Evolutionary conservation across 169 alveolate species (phyloP), one percentile per base, ranked within the genome.

Genomic region (Cardiosporidium cionae): DNA sequence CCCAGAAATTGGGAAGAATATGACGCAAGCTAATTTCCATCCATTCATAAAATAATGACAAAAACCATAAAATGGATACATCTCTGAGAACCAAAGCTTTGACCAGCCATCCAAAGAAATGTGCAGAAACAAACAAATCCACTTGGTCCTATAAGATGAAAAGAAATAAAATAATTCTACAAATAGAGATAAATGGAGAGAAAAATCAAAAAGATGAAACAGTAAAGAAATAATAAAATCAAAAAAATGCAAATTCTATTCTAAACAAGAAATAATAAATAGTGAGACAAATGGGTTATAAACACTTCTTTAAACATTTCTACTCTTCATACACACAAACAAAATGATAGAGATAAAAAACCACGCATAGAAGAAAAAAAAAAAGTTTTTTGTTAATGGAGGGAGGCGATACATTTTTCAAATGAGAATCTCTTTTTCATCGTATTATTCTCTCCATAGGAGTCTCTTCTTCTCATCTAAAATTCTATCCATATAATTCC

Each of bases 1-100:
- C 97, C 79, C 86, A 84, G 85, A 93, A 93, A 67, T 91, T 91
- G 35, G 96, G 95, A 32, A 93, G 82, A 84, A 91, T 85, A 71
- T 91, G 93, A 72, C 92, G 77, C 76, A 93, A 87, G 22, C 95
- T 86, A 23, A 93, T 85, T 83, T 93, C 97, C 58, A 89, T 65
- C 53, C 88, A 79, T 72, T 93, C 97, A 81, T 89, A 93, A 1
- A 83, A 75, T 28, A 90, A 70, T 9, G 91, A 83, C 75, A 85
- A 73, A 31, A 87, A 37, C 95, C 92, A 86, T 67, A 89, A 79
- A 1, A 91, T 69, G 52, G 81, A 80, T n/a, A 83, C 75, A 69
- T 91, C 94, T 78, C 97, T 82, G 7, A 90, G 67, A 27, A 93
- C 89, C 79, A 91, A 69, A 85, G 91, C 88, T 80, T 93, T 93